A percentile compares a stretch with the other conserved stretches of the same genome.
phyloP scores from a whole-genome alignment of 1,284 basidiomycete genomes.

The Sparassis latifolia region DNA sequence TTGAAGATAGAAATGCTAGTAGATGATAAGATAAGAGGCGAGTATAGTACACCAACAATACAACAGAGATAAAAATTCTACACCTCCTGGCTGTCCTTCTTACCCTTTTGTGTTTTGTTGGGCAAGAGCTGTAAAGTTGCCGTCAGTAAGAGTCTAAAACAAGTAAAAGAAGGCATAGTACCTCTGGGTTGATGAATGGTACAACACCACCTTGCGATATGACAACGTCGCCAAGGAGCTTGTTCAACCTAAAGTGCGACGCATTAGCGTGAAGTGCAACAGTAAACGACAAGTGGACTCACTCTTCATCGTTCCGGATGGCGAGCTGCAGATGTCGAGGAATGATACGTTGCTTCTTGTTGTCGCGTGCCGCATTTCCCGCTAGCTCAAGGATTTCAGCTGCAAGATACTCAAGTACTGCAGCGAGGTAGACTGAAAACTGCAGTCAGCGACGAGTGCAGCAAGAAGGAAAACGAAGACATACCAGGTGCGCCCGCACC shows the following conservation, averaged over 20 bases:
- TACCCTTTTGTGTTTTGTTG: slow-evolving; percentile 33
- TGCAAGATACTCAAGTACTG: slow-evolving; percentile 78
- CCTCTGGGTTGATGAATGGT: slow-evolving; percentile 47
- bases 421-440: slow-evolving; percentile 75
- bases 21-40: slow-evolving; percentile 3
- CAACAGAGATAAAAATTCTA: slow-evolving; percentile 22
- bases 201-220: slow-evolving; percentile 89
- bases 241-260: slow-evolving; percentile 41
- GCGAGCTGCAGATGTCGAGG: slow-evolving; percentile 85
- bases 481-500: slow-evolving; percentile 76
- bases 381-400: slow-evolving; percentile 87
- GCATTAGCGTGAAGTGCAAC: not conserved
- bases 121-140: slow-evolving; percentile 48
- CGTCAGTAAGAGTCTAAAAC: slow-evolving; percentile 1
- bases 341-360: slow-evolving; percentile 85
- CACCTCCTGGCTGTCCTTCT: slow-evolving; percentile 34
- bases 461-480: slow-evolving; percentile 12
- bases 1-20: slow-evolving; percentile 1
- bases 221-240: slow-evolving; percentile 73
- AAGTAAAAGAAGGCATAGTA: slow-evolving; percentile 13
- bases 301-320: slow-evolving; percentile 84
- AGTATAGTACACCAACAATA: slow-evolving; percentile 19
- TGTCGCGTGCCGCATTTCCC: slow-evolving; percentile 75
- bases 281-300: slow-evolving; percentile 13
- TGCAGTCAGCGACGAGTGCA: not conserved